phyloP scores from a whole-genome alignment of 345 rosid genomes.

The Eucalyptus pumila region DNA sequence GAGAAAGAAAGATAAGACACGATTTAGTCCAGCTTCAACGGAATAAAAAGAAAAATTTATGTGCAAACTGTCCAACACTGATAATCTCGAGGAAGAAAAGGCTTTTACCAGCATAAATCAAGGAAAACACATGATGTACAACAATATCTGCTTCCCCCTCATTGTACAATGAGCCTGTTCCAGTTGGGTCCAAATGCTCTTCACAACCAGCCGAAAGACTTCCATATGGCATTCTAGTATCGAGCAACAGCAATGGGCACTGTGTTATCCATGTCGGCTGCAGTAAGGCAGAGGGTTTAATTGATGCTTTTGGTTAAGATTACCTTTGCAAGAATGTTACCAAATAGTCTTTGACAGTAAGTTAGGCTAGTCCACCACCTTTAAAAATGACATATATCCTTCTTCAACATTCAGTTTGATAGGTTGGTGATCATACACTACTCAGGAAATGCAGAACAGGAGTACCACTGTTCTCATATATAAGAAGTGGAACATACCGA shows the following conservation, averaged over 20 bases:
- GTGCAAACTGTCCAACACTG: neutral
- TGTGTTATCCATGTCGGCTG: constrained; percentile 94
- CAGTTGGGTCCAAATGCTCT: constrained; percentile 95
- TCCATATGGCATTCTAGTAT: constrained; percentile 94
- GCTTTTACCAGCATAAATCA: constrained; percentile 66
- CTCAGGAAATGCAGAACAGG: neutral
- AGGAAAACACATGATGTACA: constrained; percentile 69
- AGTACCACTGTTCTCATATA: neutral
- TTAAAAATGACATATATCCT: neutral
- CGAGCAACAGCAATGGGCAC: constrained; percentile 86
- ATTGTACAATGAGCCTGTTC: constrained; percentile 89
- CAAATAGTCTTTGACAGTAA: neutral
- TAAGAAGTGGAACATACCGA: neutral
- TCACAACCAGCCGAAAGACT: constrained; percentile 83
- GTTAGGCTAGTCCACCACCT: neutral
- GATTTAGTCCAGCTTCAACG: neutral
- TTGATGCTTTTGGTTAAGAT: neutral
- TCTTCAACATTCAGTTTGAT: neutral
- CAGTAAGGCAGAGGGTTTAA: neutral
- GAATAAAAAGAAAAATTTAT: neutral
- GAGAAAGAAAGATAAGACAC: neutral
- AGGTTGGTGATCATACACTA: neutral
- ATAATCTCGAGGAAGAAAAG: neutral
- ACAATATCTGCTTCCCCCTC: constrained; percentile 98
- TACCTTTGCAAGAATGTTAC: neutral